Evolutionary conservation across 2,329 filamentous ascomycete genomes (phyloP).

Genomic region (Fusarium cyanostomum): DNA sequence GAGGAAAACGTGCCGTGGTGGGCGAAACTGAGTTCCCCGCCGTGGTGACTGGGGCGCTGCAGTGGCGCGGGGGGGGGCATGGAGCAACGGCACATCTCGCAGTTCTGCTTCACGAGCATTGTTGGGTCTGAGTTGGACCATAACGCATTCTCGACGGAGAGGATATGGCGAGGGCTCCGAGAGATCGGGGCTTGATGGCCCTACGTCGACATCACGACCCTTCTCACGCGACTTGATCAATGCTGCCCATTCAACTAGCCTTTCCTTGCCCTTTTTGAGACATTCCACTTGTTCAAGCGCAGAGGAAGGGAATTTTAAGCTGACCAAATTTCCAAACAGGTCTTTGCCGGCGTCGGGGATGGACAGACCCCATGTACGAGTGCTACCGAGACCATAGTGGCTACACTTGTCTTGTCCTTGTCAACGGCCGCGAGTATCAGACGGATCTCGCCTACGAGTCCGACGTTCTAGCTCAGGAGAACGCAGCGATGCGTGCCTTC

Average conservation of each 20-base stretch:
- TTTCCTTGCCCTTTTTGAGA: not conserved
- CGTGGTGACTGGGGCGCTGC: slow-evolving; percentile 8
- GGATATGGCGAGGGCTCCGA: not conserved
- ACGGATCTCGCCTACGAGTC: slow-evolving; percentile 87
- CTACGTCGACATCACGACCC: not conserved
- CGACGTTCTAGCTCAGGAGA: slow-evolving; percentile 86
- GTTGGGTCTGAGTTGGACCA: not conserved
- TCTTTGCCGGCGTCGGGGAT: slow-evolving; percentile 92
- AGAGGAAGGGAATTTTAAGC: slow-evolving; percentile 30
- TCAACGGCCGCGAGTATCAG: slow-evolving; percentile 97
- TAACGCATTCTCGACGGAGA: not conserved
- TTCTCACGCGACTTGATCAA: not conserved
- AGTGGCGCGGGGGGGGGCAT: not conserved
- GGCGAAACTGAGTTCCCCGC: slow-evolving; percentile 24
- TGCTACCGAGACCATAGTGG: slow-evolving; percentile 78
- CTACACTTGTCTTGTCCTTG: slow-evolving; percentile 89
- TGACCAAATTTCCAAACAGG: slow-evolving; percentile 65
- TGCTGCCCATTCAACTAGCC: not conserved
- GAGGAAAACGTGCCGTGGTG: slow-evolving; percentile 1
- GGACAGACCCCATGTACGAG: slow-evolving; percentile 91
- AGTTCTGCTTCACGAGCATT: slow-evolving; percentile 3
- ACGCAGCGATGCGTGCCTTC: slow-evolving; percentile 94
- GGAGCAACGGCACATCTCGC: not conserved
- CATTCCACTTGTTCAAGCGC: not conserved
- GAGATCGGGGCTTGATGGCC: not conserved